A percentile compares a stretch with the other conserved stretches of the same genome.
Conservation (phyloP, 2,329 filamentous ascomycete species). For the Capronia epimyces region DNA sequence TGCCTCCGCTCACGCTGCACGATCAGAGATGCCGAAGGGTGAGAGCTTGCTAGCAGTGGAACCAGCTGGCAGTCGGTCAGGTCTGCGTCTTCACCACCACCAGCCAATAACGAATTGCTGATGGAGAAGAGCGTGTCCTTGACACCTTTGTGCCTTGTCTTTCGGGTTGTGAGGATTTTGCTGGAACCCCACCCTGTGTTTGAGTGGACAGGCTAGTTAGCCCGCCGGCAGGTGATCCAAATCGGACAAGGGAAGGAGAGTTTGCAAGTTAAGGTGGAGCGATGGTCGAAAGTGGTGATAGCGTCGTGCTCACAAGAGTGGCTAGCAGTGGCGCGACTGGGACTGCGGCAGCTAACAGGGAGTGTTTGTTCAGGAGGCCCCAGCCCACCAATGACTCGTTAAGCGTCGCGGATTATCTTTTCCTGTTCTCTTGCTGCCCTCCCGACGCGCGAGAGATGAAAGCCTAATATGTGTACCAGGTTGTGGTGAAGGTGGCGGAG, state of each 20-base stretch:
- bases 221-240: slow-evolving; percentile 19
- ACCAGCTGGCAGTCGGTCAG: slow-evolving; percentile 10
- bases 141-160: slow-evolving; percentile 7
- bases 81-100: background rate
- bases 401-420: slow-evolving; percentile 6
- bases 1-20: slow-evolving; percentile 14
- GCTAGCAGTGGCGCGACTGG: slow-evolving; percentile 20
- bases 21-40: slow-evolving; percentile 18
- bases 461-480: no score
- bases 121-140: slow-evolving; percentile 14
- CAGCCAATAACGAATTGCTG: slow-evolving; percentile 16
- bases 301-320: slow-evolving; percentile 11
- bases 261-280: slow-evolving; percentile 18
- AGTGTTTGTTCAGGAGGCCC: slow-evolving; percentile 10
- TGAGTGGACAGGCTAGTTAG: slow-evolving; percentile 18
- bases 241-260: slow-evolving; percentile 15
- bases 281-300: slow-evolving; percentile 14
- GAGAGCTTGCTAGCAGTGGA: slow-evolving; percentile 15
- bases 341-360: slow-evolving; percentile 23
- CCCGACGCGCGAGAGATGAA: slow-evolving; percentile 10
- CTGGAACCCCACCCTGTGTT: slow-evolving; percentile 1
- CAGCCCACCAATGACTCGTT: slow-evolving; percentile 9
- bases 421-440: slow-evolving; percentile 1
- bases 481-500: no score
- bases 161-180: background rate